Base-by-base conservation (phyloP, 805 yeast species). In the Grigorovia jiainica region DNA sequence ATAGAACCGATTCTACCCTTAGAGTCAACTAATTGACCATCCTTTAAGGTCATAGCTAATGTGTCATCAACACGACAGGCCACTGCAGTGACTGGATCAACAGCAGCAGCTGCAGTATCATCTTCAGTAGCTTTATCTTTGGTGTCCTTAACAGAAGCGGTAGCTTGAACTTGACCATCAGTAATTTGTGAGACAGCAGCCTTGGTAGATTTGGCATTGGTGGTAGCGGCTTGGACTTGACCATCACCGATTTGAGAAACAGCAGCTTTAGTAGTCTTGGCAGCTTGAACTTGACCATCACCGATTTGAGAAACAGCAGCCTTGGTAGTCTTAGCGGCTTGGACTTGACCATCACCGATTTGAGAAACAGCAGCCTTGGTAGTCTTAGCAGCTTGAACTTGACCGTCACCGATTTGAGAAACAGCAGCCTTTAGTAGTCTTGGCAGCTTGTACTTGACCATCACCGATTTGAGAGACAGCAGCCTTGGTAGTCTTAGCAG, bases 1-100 rank as follows among this genome's bases (percentile, higher is more conserved):
- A 82, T 80, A 40, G 87, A 75, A 53, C 89, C 89, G 51, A 82
- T 65, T 73, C 90, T 78, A 39, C 82, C 82, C 48, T 67, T 52
- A 31, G 73, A 59, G 55, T 82, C 90, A 15, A 66, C 71, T 54
- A 82, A 67, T 40, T 76, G 55, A 50, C 78, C 65, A 23, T 55
- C 66, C 30, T 68, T 63, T 54, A 82, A 70, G 34, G 71, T 66
- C 72, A 82, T 67, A 34, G 78, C 66, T 55, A 82, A 70, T 36
- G 84, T 66, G 49, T 69, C 65, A 34, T 61, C 64, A 38, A 70
- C 63, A 42, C 66, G 57, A 62, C 84, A 76, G 31, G 77, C 54
- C 20, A 52, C 58, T 17, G 58, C 56, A 25, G 42, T 51, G 30
- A 61, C 68, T 54, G 68, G 71, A 45, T 67, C 64, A 65, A 34